Base-by-base conservation (phyloP, 2,329 filamentous ascomycete genomes). In the Aspergillus sp. region DNA sequence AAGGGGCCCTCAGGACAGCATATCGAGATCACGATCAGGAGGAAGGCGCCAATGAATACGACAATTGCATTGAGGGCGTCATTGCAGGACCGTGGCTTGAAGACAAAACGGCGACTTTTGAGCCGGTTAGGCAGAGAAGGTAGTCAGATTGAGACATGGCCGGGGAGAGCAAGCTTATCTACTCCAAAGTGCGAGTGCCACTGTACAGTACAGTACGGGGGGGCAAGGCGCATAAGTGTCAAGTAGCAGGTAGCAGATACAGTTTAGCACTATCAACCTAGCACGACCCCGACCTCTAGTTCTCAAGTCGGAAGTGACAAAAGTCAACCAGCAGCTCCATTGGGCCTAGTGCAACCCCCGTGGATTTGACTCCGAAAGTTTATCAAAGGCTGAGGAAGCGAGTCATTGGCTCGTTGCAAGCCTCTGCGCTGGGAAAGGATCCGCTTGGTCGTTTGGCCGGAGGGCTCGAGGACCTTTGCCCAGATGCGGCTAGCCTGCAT, bases 391-490 rank as follows among this genome's bases (percentile, higher is more conserved):
- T 42, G 45, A 12, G 16, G 14, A 5, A 4, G 4, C 5, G 4
- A 16, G 12, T 45, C 11, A 65, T 63, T 63, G 63, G 61, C 16
- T 29, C 3, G 12, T 7, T 2, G 20, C 7, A 47, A 54, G 32
- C 52, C 46, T 39, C 49, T 52, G 46, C 20, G 32, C 51, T 58
- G 57, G 55, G 60, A 56, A 60, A 42, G 62, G 56, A 60, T 63
- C 65, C 63, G 59, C 61, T 64, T 59, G 60, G 58, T 51, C 55
- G 57, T 57, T 60, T 7, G 54, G 52, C 56, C 26, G 46, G 51
- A 47, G 49, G 58, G 42, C 49, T 53, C 58, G 54, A 63, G 59
- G 59, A 63, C 57, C 59, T 58, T 61, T 54, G 32, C 54, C 62
- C 58, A 18, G 50, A 58, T 51, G 32, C 10, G 54, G 59, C 42